Conservation (phyloP, 1,284 basidiomycete species). For the Porogramme epimiltina region DNA sequence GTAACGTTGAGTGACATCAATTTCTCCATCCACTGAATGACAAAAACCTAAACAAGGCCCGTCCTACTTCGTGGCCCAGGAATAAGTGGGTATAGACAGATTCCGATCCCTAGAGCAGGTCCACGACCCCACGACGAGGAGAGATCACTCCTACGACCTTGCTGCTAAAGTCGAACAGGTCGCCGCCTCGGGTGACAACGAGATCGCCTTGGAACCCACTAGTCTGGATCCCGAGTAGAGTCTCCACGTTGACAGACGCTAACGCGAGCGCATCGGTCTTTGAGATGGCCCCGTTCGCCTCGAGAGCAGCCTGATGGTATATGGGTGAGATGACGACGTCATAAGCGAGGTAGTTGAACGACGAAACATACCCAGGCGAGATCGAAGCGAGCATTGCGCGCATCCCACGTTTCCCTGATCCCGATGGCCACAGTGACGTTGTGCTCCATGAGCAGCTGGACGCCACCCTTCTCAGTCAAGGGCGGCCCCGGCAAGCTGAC, state of each 20-base stretch:
- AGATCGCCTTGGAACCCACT: conserved; percentile 28
- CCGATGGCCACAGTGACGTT: conserved; percentile 79
- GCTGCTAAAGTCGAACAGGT: conserved; percentile 49
- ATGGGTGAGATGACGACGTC: background rate
- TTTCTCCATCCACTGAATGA: too few relatives aligned
- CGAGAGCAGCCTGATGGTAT: conserved; percentile 5
- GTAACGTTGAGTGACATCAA: too few relatives aligned
- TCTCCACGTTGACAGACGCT: conserved; percentile 49
- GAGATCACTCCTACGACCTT: conserved; percentile 54
- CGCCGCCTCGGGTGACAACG: conserved; percentile 60
- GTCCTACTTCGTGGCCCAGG: too few relatives aligned
- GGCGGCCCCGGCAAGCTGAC: conserved; percentile 70
- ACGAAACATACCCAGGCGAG: conserved; percentile 46
- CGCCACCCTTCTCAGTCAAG: conserved; percentile 62
- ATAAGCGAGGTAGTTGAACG: background rate
- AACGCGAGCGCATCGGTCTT: conserved; percentile 46
- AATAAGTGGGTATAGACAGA: too few relatives aligned
- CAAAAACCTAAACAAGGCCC: too few relatives aligned
- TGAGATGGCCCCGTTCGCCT: conserved; percentile 3
- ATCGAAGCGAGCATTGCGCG: conserved; percentile 64
- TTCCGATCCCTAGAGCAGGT: too few relatives aligned
- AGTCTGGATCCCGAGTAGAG: conserved; percentile 44
- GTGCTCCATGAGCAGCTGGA: conserved; percentile 59
- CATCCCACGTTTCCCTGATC: conserved; percentile 52
- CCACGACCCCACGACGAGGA: conserved; percentile 28